Evolutionary conservation across 768 basidiomycete species (phyloP).

Genomic region (Suillus spraguei): DNA sequence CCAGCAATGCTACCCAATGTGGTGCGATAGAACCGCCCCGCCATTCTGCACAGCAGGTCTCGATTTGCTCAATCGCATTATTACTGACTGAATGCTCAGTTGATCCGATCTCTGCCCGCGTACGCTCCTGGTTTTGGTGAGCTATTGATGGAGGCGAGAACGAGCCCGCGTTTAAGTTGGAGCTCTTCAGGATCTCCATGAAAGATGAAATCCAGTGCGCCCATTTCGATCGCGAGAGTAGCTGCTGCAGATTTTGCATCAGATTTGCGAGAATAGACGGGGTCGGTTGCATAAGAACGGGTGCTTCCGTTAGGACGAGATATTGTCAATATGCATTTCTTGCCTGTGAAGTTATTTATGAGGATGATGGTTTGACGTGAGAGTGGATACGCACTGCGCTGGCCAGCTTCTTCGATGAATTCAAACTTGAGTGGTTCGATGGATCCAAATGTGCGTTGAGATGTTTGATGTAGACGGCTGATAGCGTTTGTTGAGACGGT

Average conservation of each 20-base stretch:
- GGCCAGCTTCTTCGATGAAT: constrained; percentile 42
- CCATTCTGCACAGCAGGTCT: constrained; percentile 57
- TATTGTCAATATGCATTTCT: constrained; percentile 64
- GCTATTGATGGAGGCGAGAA: constrained; percentile 28
- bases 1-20: constrained; percentile 53
- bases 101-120: neutral
- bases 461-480: constrained; percentile 43
- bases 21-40: constrained; percentile 52
- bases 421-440: constrained; percentile 48
- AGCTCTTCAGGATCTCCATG: constrained; percentile 43
- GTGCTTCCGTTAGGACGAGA: constrained; percentile 52
- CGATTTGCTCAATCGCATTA: constrained; percentile 46
- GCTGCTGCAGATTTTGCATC: constrained; percentile 61
- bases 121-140: constrained; percentile 25
- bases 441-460: constrained; percentile 44
- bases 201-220: constrained; percentile 60
- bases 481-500: constrained; percentile 26
- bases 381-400: constrained; percentile 35
- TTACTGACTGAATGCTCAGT: constrained; percentile 6
- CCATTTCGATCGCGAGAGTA: constrained; percentile 56
- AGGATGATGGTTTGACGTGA: neutral
- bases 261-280: constrained; percentile 42
- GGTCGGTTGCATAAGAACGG: constrained; percentile 56
- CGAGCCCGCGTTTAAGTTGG: constrained; percentile 37
- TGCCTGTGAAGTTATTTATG: constrained; percentile 37